Evolutionary conservation across 331 rosid genomes (phyloP), one percentile per base, ranked within the genome.

Genomic region (Ulmus americana): DNA sequence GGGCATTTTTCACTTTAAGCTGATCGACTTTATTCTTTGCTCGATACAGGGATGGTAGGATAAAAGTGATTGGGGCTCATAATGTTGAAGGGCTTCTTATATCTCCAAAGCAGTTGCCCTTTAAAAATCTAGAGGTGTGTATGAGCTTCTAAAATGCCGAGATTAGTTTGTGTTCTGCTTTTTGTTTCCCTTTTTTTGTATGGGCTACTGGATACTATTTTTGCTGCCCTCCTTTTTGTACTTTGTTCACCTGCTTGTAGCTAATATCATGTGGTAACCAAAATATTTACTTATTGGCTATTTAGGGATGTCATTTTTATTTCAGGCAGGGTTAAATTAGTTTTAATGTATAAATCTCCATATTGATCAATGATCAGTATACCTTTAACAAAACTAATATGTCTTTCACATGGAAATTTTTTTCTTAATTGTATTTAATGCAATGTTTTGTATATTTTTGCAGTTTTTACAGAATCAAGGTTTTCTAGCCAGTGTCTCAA

Each of bases 391-490:
- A 28, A 28, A 28, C 4, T 2, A 28, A 28, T 20, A 20, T 28
- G 35, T 28, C 35, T 28, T 28, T 28, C 35, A 28, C 35, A 28
- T 28, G 35, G 4, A 28, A 28, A 0, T 28, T 28, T 28, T 22
- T 44, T 54, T 22, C 12, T 59, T 55, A n/a, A 43, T 11, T 18
- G 64, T 55, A 49, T 55, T 38, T 59, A 59, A 40, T 63, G 12
- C 35, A 50, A 55, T 68, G 12, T 51, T 43, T 39, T 66, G 48
- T 35, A 39, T 61, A 7, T 74, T 46, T 65, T 67, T 10, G 61
- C 91, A 91, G 97, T 91, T 91, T 85, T 77, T 91, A 68, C 85
- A 82, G 77, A 88, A 91, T 79, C 96, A 84, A 71, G 96, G 97
- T 76, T 86, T 88, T 78, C 86, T 91, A 68, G 91, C 55, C 55